A percentile compares a stretch with the other conserved stretches of the same genome.
Evolutionary conservation across 2,329 filamentous ascomycete genomes (phyloP).

Genomic region (Aureobasidium sp.): DNA sequence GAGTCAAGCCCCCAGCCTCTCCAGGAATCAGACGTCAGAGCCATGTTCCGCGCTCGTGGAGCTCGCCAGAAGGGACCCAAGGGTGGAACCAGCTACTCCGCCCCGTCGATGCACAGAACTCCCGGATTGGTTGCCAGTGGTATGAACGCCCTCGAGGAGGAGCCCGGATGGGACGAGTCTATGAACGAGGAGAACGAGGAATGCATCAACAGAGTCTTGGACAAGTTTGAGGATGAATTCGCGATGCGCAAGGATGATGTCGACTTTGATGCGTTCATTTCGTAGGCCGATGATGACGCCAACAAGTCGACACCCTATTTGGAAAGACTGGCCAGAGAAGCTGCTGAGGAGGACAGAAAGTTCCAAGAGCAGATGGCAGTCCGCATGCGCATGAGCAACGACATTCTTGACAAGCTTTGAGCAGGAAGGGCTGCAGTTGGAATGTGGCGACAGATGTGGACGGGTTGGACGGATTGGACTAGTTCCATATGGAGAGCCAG

Average conservation of each 20-base stretch:
- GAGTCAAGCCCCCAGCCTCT: slow-evolving; percentile 39
- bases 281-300: background rate
- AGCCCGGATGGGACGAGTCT: too few relatives aligned
- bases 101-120: too few relatives aligned
- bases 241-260: background rate
- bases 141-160: background rate
- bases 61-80: background rate
- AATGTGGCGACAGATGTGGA: background rate
- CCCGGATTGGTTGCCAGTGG: background rate
- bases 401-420: background rate
- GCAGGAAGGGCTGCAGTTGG: too few relatives aligned
- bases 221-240: background rate
- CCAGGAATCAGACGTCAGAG: slow-evolving; percentile 32
- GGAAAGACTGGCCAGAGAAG: background rate
- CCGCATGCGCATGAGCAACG: background rate
- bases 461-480: background rate
- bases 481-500: too few relatives aligned
- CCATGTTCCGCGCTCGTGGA: slow-evolving; percentile 3
- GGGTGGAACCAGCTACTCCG: background rate
- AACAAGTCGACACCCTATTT: slow-evolving; percentile 4
- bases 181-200: background rate
- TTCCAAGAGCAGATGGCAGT: background rate
- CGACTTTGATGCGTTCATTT: background rate
- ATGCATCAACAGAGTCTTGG: background rate
- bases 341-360: background rate